phyloP scores from a whole-genome alignment of 106 monocot species.

The Dendrobium officinale region DNA sequence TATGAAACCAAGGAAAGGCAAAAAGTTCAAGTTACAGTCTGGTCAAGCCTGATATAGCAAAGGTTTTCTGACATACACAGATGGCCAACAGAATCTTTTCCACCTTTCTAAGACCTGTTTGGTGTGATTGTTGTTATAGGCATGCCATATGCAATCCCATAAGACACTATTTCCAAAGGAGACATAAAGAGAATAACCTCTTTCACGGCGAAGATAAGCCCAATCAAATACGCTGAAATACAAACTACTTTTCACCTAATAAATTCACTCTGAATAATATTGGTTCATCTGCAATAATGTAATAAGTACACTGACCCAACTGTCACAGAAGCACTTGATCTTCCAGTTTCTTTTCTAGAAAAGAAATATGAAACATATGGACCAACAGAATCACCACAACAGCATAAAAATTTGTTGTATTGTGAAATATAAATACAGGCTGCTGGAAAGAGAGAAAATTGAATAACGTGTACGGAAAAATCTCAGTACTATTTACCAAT shows the following conservation, averaged over 20 bases:
- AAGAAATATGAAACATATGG: not conserved
- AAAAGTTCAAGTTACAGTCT: not conserved
- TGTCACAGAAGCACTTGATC: not conserved
- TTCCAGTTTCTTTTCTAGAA: not conserved
- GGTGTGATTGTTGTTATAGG: not conserved
- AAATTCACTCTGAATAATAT: not conserved
- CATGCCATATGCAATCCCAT: too few species aligned
- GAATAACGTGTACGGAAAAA: not conserved
- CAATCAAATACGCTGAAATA: not conserved
- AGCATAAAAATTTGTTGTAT: not conserved
- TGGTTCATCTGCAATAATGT: not conserved
- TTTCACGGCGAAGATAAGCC: too few species aligned
- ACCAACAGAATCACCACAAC: not conserved
- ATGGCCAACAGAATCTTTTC: not conserved
- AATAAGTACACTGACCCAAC: not conserved
- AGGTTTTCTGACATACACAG: not conserved
- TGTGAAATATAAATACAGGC: not conserved
- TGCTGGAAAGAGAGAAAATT: not conserved
- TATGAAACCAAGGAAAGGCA: not conserved
- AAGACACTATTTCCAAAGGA: too few species aligned
- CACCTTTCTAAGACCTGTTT: not conserved
- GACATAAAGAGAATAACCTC: too few species aligned
- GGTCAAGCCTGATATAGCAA: not conserved
- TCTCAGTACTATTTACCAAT: constrained; percentile 38
- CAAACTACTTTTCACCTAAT: not conserved